Evolutionary conservation across 176 grass and related monocot species (phyloP).

Genomic region (Carex littledalei): DNA sequence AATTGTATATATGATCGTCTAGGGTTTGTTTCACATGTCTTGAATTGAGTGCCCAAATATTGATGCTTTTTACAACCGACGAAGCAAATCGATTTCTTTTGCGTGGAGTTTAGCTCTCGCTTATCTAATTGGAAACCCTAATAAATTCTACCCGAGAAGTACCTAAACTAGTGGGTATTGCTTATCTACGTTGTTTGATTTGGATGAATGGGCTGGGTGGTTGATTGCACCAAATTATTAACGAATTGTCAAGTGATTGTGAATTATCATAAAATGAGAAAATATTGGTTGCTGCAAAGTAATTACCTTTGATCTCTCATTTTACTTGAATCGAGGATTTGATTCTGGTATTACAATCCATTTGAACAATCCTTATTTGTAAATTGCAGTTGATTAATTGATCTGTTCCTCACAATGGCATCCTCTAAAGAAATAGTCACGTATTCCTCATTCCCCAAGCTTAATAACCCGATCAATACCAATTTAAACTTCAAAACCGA

Average conservation of each 20-base stretch:
- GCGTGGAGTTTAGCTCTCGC: neutral
- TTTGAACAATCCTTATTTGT: neutral
- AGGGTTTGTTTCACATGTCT: neutral
- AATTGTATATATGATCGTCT: neutral
- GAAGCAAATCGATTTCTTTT: neutral
- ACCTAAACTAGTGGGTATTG: neutral
- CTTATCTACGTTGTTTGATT: neutral
- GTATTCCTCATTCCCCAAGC: constrained; percentile 41
- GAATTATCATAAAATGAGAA: neutral
- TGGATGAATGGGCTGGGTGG: neutral
- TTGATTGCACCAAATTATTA: neutral
- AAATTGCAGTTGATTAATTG: constrained; percentile 26
- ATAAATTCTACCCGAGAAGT: neutral
- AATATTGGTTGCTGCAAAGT: neutral
- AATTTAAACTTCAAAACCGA: constrained; percentile 16
- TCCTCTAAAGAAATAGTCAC: constrained; percentile 25
- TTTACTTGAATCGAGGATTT: neutral
- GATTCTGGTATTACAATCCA: neutral
- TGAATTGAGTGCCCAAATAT: neutral
- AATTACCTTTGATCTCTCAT: neutral
- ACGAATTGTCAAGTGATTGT: neutral
- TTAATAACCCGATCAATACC: constrained; percentile 17
- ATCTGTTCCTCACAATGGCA: constrained; percentile 23
- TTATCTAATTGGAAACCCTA: neutral
- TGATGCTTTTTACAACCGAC: neutral